These are phyloP conservation scores for Penicillium manginii DNA, from an alignment of 495 filamentous ascomycete genomes.

Conservation along the genomic window DNA sequence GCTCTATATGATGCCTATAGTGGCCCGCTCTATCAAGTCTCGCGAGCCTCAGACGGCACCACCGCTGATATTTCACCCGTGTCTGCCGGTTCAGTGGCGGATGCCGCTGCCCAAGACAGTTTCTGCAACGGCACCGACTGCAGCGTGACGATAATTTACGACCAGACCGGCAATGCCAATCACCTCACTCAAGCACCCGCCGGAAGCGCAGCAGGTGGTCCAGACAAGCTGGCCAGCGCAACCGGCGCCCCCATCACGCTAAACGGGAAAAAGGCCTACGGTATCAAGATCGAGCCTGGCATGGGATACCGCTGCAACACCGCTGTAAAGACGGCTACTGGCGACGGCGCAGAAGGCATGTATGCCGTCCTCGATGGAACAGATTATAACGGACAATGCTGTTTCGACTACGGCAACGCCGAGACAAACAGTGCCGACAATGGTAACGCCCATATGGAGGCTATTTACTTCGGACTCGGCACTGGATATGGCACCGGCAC, in stretches of 20 bases:
- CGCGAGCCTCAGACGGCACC: constrained; percentile 51
- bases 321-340: constrained; percentile 52
- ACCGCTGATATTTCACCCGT: constrained; percentile 51
- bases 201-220: constrained; percentile 51
- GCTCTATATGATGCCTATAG: constrained; percentile 54
- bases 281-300: constrained; percentile 57
- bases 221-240: constrained; percentile 58
- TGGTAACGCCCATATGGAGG: constrained; percentile 63
- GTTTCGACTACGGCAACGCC: constrained; percentile 65
- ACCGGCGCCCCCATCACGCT: constrained; percentile 58
- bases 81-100: constrained; percentile 55
- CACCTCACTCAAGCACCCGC: constrained; percentile 60
- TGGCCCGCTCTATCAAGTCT: constrained; percentile 60
- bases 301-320: constrained; percentile 59
- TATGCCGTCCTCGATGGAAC: constrained; percentile 63
- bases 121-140: constrained; percentile 61
- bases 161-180: constrained; percentile 59
- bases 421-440: constrained; percentile 58
- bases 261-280: constrained; percentile 61
- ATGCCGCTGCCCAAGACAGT: constrained; percentile 57
- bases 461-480: constrained; percentile 58
- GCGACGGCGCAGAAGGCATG: constrained; percentile 57
- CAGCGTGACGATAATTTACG: constrained; percentile 61
- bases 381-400: constrained; percentile 59
- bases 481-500: constrained; percentile 47